Evolutionary conservation across 1,284 basidiomycete genomes (phyloP), one percentile per base, ranked within the genome.

Genomic region (Phenoliferia sp.): DNA sequence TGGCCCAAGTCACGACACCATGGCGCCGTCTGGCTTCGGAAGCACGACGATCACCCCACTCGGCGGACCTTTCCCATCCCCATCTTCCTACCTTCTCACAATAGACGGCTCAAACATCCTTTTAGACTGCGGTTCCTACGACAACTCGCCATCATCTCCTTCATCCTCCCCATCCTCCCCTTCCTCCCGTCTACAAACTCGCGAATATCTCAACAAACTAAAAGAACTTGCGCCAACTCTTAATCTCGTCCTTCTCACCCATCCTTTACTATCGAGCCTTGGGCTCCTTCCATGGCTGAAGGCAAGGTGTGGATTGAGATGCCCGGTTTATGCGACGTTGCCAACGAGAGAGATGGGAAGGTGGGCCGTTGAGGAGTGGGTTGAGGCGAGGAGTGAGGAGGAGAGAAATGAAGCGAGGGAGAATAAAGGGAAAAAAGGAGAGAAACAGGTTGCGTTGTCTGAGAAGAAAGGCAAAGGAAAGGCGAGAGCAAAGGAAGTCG

Each of bases 311-410:
- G 90, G 89, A 26, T 84, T 99, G 50, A 88, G 85, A 62, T 94
- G 94, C 54, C 93, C 93, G 12, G 88, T 93, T n/a, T 99, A 98
- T 79, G 90, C 92, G 0, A 96, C 95, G 0, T 85, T 99, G 59
- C 95, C 96, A 29, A 93, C 96, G 0, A 92, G 96, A 73, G 93
- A 94, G 65, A 97, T 95, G 90, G 95, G 91, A 3, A 85, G 92
- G 36, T 90, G 97, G 59, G 92, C 92, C 62, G 50, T 79, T 66
- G 76, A 73, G 64, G 76, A 78, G 59, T 77, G 74, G 74, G 71
- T 73, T 16, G 76, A 59, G 59, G 63, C 69, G 29, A 58, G 71
- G 31, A 69, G 66, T 12, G 64, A 32, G 4, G 72, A 70, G 17
- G 78, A 80, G 55, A 67, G 72, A 22, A 72, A 73, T 57, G 54